phyloP scores from a whole-genome alignment of 805 yeast species.

The Metschnikowia reukaufii region DNA sequence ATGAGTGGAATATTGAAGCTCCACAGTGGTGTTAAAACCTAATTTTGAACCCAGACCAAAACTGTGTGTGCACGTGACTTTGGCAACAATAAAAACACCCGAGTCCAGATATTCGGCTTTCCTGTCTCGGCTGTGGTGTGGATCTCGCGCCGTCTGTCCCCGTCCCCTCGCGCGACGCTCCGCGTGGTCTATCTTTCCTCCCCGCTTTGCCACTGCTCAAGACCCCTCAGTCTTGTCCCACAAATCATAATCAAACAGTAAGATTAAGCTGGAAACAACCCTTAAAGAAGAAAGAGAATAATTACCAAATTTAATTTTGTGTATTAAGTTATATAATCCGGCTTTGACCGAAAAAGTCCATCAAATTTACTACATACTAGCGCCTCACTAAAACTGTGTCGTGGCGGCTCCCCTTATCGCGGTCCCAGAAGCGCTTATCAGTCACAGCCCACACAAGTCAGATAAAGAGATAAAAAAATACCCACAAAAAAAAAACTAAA shows the following conservation, averaged over 20 bases:
- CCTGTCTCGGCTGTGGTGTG: not conserved
- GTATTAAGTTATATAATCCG: too few relatives aligned
- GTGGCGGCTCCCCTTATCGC: conserved; percentile 1
- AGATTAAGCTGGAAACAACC: not conserved
- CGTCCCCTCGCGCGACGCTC: not conserved
- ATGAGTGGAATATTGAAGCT: too few relatives aligned
- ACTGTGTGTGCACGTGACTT: not conserved
- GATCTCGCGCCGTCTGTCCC: not conserved
- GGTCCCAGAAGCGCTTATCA: conserved; percentile 4
- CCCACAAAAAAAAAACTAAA: too few relatives aligned
- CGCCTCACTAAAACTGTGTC: not conserved
- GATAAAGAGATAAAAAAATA: not conserved
- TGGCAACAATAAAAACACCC: not conserved
- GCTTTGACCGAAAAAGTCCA: not conserved
- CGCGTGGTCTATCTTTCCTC: not conserved
- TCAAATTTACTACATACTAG: not conserved
- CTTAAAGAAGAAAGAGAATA: not conserved
- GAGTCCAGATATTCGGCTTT: not conserved
- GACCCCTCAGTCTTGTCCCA: not conserved
- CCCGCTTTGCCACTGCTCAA: not conserved
- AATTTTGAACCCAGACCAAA: too few relatives aligned
- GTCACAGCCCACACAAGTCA: not conserved
- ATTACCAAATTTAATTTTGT: too few relatives aligned
- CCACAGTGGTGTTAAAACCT: too few relatives aligned
- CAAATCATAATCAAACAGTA: not conserved